phyloP scores from a whole-genome alignment of 2,329 filamentous ascomycete genomes.

The Ophiostoma sp. region DNA sequence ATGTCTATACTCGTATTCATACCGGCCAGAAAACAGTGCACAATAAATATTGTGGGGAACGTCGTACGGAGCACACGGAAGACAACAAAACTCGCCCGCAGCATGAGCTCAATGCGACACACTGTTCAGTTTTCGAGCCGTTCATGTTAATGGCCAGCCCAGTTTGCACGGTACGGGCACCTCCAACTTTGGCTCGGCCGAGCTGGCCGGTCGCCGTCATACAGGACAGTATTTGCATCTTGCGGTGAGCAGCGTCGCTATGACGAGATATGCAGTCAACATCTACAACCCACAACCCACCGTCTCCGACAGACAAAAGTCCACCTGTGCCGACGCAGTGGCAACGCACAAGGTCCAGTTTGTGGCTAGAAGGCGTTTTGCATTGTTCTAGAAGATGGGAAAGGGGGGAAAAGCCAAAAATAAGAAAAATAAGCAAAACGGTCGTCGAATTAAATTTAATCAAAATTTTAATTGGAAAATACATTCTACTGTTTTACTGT shows the following conservation, averaged over 20 bases:
- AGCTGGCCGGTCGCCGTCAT: not conserved
- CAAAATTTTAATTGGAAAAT: not conserved
- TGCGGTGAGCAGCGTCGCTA: slow-evolving; percentile 2
- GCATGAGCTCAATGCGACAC: not conserved
- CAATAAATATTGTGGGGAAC: not conserved
- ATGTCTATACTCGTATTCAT: slow-evolving; percentile 2
- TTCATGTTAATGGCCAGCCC: not conserved
- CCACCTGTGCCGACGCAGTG: not conserved
- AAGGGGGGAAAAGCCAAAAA: not conserved
- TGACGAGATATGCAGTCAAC: not conserved
- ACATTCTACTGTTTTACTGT: not conserved
- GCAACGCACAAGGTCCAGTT: not conserved
- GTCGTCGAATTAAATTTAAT: not conserved
- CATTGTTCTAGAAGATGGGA: not conserved
- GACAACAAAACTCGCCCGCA: slow-evolving; percentile 3
- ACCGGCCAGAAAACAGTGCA: not conserved
- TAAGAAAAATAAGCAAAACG: not conserved
- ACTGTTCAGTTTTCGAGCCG: not conserved
- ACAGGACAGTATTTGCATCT: not conserved
- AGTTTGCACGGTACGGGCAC: not conserved
- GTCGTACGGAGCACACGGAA: not conserved
- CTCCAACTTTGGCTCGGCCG: not conserved
- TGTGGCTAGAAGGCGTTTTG: not conserved
- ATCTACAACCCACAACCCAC: too few species aligned
- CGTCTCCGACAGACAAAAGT: not conserved